Evolutionary conservation across 192 early-diverging fungal species (phyloP), one percentile per base, ranked within the genome.

Genomic region (Coemansia sp.): DNA sequence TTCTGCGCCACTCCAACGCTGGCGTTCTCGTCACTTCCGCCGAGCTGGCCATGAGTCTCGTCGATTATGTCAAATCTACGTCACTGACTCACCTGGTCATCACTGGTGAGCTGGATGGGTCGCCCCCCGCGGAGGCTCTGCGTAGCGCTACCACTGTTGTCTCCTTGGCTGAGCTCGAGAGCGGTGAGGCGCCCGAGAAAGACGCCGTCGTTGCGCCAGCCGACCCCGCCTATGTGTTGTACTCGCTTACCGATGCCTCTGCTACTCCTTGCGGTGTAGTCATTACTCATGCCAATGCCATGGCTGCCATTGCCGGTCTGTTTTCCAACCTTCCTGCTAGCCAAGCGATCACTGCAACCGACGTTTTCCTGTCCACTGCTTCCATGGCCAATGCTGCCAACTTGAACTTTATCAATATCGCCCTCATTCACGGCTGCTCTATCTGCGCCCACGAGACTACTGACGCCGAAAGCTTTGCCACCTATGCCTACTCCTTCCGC

Each of bases 211-310:
- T 83, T 39, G 57, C 57, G 4, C 69, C 76, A 1, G 41, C 72
- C 2, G 75, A 71, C 53, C 36, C 73, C 8, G 80, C 76, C 5
- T 83, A 78, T 32, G 70, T 83, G 9, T 51, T 77, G 17, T 83
- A 83, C 73, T 37, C 8, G 2, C 1, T 48, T 32, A 42, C 31
- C 5, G 57, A 45, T 32, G 65, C 27, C 7, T n/a, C 62, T 5
- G 14, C 17, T 19, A 32, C 37, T n/a, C 66, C 64, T 36, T 62
- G 48, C 11, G 80, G 75, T n/a, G 73, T 78, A 0, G 70, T 67
- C 15, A 74, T 77, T 21, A 75, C 76, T 10, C 80, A 83, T 29
- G 48, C 76, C 46, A 83, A 83, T 34, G 80, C 73, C 3, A 62
- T 83, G 25, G 68, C 76, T 17, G 80, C 76, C 4, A 34, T 78